Conservation (phyloP, 1,139 yeast species). For the Pneumocystis murina region DNA sequence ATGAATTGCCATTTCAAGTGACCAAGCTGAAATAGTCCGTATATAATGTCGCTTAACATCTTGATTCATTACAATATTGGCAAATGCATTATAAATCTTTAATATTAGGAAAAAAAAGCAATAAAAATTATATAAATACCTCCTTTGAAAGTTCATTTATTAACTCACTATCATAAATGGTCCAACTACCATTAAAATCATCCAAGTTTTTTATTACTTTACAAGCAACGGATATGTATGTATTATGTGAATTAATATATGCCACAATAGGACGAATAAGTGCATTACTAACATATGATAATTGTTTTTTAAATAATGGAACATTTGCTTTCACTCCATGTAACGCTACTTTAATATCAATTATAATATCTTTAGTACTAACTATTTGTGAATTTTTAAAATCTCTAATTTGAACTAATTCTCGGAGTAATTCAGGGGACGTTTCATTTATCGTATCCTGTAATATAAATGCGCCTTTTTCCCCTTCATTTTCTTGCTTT, state of each 20-base stretch:
- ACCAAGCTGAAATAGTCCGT: not conserved
- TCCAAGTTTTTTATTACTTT: slow-evolving; percentile 61
- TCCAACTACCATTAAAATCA: slow-evolving; percentile 95
- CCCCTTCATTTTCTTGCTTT: not conserved
- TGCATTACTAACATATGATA: slow-evolving; percentile 81
- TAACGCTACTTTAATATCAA: slow-evolving; percentile 63
- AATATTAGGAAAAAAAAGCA: not conserved
- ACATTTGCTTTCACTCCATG: slow-evolving; percentile 79
- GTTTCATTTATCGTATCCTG: not conserved
- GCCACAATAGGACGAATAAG: slow-evolving; percentile 88
- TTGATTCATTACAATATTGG: not conserved
- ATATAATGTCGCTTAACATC: not conserved
- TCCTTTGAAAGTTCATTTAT: slow-evolving; percentile 72
- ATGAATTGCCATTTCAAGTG: not conserved
- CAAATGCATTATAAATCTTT: not conserved
- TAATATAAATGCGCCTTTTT: not conserved
- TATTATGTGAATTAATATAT: slow-evolving; percentile 75
- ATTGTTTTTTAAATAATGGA: slow-evolving; percentile 69
- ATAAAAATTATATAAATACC: not conserved
- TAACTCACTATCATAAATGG: slow-evolving; percentile 73
- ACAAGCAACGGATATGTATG: slow-evolving; percentile 77
- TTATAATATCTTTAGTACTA: slow-evolving; percentile 30
- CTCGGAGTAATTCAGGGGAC: not conserved
- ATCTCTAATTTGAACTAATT: not conserved
- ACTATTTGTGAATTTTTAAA: not conserved